Percentiles rank a stretch among this genome's conserved stretches.
Conservation (phyloP, 495 filamentous ascomycete species). For the Tuber calosporum region DNA sequence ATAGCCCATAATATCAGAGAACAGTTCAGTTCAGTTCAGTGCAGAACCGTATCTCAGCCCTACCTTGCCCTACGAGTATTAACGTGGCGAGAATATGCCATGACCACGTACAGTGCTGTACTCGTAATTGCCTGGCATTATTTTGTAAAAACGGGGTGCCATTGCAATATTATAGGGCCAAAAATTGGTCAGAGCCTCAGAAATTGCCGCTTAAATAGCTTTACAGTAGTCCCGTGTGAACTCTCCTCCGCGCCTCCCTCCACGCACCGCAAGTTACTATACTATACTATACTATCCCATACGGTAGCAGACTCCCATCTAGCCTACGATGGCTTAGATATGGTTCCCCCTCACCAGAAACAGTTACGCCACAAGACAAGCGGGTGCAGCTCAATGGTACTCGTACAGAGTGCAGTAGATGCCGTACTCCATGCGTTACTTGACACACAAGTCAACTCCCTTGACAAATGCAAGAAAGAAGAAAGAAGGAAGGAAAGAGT, state of each 20-base stretch:
- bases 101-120: background rate
- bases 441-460: background rate
- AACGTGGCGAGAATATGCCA: background rate
- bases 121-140: too few relatives aligned
- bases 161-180: too few relatives aligned
- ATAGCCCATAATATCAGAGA: background rate
- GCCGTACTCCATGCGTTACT: background rate
- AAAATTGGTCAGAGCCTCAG: background rate
- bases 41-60: background rate
- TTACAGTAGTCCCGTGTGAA: background rate
- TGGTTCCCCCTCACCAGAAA: background rate
- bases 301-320: background rate
- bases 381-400: background rate
- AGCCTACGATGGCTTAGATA: background rate
- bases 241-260: background rate
- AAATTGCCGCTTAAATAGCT: background rate
- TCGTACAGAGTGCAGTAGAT: background rate
- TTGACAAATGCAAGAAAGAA: background rate
- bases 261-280: background rate
- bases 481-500: too few relatives aligned
- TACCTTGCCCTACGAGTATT: background rate
- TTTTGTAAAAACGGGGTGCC: too few relatives aligned
- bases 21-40: background rate
- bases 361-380: too few relatives aligned
- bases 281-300: background rate